phyloP scores from a whole-genome alignment of 2,329 filamentous ascomycete species.

The Teratosphaeriaceae sp. region DNA sequence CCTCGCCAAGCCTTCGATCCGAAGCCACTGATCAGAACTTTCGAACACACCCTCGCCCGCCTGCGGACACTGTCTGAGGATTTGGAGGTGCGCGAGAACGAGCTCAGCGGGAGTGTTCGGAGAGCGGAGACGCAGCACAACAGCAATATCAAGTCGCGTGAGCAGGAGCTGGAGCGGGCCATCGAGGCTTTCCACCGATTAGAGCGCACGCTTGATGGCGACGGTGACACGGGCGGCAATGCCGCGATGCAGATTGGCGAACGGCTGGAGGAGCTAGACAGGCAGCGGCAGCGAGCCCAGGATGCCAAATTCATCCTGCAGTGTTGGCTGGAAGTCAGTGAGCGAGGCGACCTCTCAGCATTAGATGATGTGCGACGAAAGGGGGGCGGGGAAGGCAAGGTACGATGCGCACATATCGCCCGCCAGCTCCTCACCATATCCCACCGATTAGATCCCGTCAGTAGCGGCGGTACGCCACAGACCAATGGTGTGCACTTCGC shows the following conservation, averaged over 20 bases:
- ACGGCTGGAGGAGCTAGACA: conserved; percentile 86
- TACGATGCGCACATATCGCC: conserved; percentile 88
- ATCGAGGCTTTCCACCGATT: conserved; percentile 88
- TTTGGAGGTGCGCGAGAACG: conserved; percentile 82
- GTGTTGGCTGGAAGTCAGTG: conserved; percentile 94
- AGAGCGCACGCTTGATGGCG: conserved; percentile 65
- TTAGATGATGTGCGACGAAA: conserved; percentile 82
- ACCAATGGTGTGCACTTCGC: conserved; percentile 24
- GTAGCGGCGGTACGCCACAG: conserved; percentile 18
- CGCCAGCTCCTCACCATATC: conserved; percentile 92
- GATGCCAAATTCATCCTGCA: conserved; percentile 94
- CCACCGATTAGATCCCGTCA: conserved; percentile 74
- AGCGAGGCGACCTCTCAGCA: conserved; percentile 77
- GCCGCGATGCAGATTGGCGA: conserved; percentile 93
- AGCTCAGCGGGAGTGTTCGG: conserved; percentile 81
- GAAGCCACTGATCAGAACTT: conserved; percentile 92
- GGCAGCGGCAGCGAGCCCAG: conserved; percentile 79
- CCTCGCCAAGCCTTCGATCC: conserved; percentile 64
- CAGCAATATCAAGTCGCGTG: conserved; percentile 79
- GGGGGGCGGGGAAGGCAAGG: conserved; percentile 83
- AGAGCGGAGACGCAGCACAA: conserved; percentile 89
- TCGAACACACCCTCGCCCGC: conserved; percentile 69
- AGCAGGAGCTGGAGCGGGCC: conserved; percentile 82
- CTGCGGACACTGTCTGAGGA: conserved; percentile 70
- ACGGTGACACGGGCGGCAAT: conserved; percentile 62